Percentiles rank a stretch among this genome's conserved stretches.
Conservation (phyloP, 164 flowering plant genomes). For the Cinnamomum chago region DNA sequence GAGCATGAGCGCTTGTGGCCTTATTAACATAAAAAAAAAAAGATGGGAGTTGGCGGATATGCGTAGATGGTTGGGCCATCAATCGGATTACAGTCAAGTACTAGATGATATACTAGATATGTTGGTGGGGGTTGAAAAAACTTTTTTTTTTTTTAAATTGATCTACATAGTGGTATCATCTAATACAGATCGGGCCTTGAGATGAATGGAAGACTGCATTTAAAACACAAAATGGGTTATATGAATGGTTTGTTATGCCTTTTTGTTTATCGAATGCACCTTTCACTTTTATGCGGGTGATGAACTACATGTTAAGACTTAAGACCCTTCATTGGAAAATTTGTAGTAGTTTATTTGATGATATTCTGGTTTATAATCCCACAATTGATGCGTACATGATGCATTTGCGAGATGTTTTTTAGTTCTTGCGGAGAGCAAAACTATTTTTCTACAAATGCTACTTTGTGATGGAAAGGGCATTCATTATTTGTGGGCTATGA, state of each 20-base stretch:
- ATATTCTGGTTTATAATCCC: constrained; percentile 6
- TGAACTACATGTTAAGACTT: neutral
- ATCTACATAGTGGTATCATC: neutral
- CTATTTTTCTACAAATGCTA: neutral
- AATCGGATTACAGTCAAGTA: constrained; percentile 8
- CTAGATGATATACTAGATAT: constrained; percentile 3
- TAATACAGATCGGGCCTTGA: neutral
- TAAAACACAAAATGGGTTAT: neutral
- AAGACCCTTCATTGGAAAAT: constrained; percentile 3
- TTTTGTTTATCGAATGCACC: neutral
- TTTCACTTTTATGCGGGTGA: constrained; percentile 1
- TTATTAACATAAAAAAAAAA: neutral
- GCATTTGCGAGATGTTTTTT: neutral
- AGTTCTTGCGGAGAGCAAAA: neutral
- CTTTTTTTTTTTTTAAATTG: neutral
- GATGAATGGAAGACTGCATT: constrained; percentile 8
- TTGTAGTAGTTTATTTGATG: constrained; percentile 2
- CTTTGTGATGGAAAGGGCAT: neutral
- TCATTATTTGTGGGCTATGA: neutral
- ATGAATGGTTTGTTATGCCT: neutral
- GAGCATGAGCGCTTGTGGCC: constrained; percentile 11
- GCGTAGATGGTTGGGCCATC: neutral
- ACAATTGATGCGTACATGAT: neutral
- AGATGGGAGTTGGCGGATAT: constrained; percentile 5
- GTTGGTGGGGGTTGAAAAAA: neutral